These are phyloP conservation scores for Grammothele lineata DNA, from an alignment of 768 basidiomycete species.

Conservation along the genomic window DNA sequence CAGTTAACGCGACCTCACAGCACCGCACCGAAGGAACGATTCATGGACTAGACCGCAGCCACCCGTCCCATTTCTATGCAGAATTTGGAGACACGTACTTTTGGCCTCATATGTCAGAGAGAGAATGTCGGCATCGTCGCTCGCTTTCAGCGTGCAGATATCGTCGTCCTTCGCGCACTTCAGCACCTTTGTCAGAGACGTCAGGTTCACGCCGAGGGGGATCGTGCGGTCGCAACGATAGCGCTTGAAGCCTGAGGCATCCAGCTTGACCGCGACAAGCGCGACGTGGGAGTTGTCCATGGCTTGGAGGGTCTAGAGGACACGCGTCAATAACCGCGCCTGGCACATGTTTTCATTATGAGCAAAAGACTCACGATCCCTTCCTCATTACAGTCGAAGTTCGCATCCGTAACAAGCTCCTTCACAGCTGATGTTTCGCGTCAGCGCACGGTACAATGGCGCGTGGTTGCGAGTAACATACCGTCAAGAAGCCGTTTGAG, in stretches of 20 bases:
- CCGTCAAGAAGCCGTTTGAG: constrained; percentile 94
- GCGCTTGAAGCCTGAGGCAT: constrained; percentile 72
- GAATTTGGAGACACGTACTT: constrained; percentile 64
- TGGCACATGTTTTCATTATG: not conserved
- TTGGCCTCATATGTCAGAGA: constrained; percentile 88
- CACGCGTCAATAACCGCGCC: too few species aligned
- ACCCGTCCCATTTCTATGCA: too few species aligned
- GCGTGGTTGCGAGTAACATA: constrained; percentile 31
- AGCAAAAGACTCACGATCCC: constrained; percentile 62
- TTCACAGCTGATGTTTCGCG: constrained; percentile 71
- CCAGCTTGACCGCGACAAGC: constrained; percentile 83
- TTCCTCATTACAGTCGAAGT: constrained; percentile 95
- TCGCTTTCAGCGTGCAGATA: constrained; percentile 83
- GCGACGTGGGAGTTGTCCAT: constrained; percentile 99
- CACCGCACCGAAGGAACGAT: too few species aligned
- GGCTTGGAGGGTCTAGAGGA: constrained; percentile 79
- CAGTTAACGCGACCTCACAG: not conserved
- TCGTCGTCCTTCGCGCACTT: constrained; percentile 98
- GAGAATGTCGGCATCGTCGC: constrained; percentile 85
- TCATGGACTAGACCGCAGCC: too few species aligned
- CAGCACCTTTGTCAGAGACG: constrained; percentile 88
- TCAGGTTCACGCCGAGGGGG: constrained; percentile 84
- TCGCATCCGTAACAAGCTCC: constrained; percentile 95
- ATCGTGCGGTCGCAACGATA: constrained; percentile 96
- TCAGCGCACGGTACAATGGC: not conserved